Evolutionary conservation across 2,329 filamentous ascomycete genomes (phyloP).

Genomic region (Nigrospora osmanthi): DNA sequence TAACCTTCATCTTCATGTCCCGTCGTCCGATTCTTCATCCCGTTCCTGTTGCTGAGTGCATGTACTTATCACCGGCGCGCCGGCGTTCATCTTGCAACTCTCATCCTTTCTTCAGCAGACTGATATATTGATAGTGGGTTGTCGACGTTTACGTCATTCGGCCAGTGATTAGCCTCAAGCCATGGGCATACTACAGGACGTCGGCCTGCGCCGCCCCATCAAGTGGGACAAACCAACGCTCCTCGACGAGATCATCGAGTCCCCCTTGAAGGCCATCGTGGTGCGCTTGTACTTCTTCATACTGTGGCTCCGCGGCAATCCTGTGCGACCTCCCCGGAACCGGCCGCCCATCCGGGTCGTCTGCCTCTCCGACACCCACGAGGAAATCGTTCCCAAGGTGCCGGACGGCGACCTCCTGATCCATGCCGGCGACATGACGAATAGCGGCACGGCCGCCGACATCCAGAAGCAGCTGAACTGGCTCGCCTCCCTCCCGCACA

Average conservation of each 20-base stretch:
- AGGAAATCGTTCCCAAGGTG: slow-evolving; percentile 47
- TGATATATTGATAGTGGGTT: too few species aligned
- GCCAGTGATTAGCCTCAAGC: neutral
- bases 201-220: slow-evolving; percentile 39
- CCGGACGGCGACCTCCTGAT: slow-evolving; percentile 79
- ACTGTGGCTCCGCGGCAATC: slow-evolving; percentile 58
- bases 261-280: slow-evolving; percentile 59
- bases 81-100: too few species aligned
- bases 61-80: too few species aligned
- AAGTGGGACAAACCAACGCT: slow-evolving; percentile 42
- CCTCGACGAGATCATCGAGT: slow-evolving; percentile 57
- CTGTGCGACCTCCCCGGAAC: slow-evolving; percentile 49
- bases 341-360: slow-evolving; percentile 63
- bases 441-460: slow-evolving; percentile 61
- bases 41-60: too few species aligned
- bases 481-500: slow-evolving; percentile 66
- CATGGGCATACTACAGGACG: slow-evolving; percentile 36
- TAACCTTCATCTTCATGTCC: too few species aligned
- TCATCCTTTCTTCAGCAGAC: too few species aligned
- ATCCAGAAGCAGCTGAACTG: slow-evolving; percentile 83
- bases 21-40: too few species aligned
- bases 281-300: slow-evolving; percentile 56
- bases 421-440: slow-evolving; percentile 80
- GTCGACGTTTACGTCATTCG: too few species aligned
- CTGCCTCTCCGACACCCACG: slow-evolving; percentile 87